These are phyloP conservation scores for Leucogyrophana mollusca DNA, from an alignment of 768 basidiomycete species.

Conservation along the genomic window DNA sequence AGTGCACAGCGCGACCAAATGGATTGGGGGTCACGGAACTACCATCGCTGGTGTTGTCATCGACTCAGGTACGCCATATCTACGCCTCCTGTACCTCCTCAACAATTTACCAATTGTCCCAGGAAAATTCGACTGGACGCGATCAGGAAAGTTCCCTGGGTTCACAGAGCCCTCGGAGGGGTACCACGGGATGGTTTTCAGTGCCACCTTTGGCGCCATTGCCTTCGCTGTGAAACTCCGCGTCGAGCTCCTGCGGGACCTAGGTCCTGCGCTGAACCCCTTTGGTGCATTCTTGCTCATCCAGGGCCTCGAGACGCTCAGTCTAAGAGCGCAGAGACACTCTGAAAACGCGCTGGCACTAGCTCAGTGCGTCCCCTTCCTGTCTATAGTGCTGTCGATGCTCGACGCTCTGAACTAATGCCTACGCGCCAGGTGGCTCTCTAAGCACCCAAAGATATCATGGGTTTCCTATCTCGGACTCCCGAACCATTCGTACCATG, in stretches of 20 bases:
- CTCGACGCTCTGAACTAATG: conserved; percentile 24
- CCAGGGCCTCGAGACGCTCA: conserved; percentile 63
- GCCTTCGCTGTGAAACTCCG: conserved; percentile 55
- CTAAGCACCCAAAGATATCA: conserved; percentile 60
- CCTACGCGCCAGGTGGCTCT: conserved; percentile 49
- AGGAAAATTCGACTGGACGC: conserved; percentile 59
- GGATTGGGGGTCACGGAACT: conserved; percentile 69
- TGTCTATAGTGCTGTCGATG: too few species aligned
- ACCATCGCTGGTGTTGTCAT: conserved; percentile 64
- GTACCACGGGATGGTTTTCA: conserved; percentile 54
- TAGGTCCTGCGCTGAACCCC: conserved; percentile 53
- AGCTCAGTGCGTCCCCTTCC: conserved; percentile 35
- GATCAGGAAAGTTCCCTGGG: conserved; percentile 52
- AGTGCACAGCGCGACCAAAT: conserved; percentile 64
- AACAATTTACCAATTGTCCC: too few species aligned
- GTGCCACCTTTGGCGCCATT: conserved; percentile 47
- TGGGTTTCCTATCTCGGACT: conserved; percentile 85
- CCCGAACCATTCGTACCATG: conserved; percentile 56
- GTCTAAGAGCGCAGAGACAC: conserved; percentile 57
- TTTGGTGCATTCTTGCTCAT: conserved; percentile 59
- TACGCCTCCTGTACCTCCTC: too few species aligned
- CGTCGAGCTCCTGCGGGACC: conserved; percentile 50
- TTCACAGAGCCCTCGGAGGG: conserved; percentile 56
- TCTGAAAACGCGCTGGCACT: conserved; percentile 53
- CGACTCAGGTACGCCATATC: conserved; percentile 47